Conservation (phyloP, 805 yeast genomes). For the Candida easanensis region DNA sequence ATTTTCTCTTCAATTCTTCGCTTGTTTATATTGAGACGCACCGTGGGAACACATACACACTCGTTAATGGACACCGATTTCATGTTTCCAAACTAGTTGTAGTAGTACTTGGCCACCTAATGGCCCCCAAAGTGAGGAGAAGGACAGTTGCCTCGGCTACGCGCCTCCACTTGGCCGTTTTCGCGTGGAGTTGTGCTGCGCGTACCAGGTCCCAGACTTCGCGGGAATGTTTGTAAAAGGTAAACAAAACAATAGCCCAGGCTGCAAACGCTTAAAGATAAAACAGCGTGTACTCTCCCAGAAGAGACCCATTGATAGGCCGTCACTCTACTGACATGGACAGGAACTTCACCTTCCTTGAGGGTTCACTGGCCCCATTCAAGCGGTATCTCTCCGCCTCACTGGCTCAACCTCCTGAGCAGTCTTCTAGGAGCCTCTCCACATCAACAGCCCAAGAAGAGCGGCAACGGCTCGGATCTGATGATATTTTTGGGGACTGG, state of each 20-base stretch:
- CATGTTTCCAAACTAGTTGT: too few species aligned
- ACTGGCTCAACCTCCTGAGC: neutral
- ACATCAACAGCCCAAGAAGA: neutral
- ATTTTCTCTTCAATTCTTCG: neutral
- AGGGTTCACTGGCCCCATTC: conserved; percentile 24
- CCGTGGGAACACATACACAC: neutral
- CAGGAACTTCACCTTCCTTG: conserved; percentile 15
- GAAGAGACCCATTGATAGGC: neutral
- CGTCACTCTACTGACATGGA: conserved; percentile 1
- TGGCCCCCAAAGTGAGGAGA: too few species aligned
- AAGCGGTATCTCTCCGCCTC: conserved; percentile 23
- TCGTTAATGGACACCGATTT: neutral
- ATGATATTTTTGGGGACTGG: conserved; percentile 24
- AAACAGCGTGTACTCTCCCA: neutral
- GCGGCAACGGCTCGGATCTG: neutral
- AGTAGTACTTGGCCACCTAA: too few species aligned
- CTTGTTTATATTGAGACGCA: neutral
- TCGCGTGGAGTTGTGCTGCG: neutral
- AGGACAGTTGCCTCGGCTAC: conserved; percentile 5
- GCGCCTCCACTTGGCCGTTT: neutral
- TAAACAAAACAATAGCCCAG: conserved; percentile 1
- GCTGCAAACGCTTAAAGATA: neutral
- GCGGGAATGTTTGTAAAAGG: neutral
- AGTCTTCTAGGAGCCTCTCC: neutral
- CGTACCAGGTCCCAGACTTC: neutral